Conservation (phyloP, 768 basidiomycete genomes). For the Amylocystis lapponica region DNA sequence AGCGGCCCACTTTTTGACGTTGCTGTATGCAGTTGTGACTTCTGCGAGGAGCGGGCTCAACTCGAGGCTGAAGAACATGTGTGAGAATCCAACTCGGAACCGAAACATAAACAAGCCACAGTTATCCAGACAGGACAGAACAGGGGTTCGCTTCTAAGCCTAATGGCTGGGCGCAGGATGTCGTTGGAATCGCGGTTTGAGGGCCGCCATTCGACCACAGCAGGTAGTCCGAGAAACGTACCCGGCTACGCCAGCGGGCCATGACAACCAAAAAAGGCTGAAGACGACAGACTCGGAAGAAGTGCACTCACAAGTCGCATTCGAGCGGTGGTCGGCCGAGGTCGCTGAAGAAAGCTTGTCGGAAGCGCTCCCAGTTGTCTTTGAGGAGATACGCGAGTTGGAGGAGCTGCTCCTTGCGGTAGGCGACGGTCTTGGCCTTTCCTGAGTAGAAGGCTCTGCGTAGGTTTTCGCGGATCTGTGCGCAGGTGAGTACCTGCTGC, state of each 20-base stretch:
- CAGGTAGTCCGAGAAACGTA: no score
- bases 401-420: slow-evolving; percentile 67
- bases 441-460: slow-evolving; percentile 54
- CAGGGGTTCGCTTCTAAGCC: no score
- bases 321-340: slow-evolving; percentile 60
- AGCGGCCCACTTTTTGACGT: slow-evolving; percentile 72
- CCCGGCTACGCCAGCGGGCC: no score
- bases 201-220: no score
- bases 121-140: not conserved
- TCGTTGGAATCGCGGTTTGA: no score
- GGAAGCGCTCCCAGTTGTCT: slow-evolving; percentile 61
- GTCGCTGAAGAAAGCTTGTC: slow-evolving; percentile 53
- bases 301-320: slow-evolving; percentile 38
- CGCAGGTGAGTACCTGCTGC: not conserved
- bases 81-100: not conserved
- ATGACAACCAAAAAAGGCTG: no score
- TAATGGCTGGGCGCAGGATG: not conserved
- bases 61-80: slow-evolving; percentile 46
- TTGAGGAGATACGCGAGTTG: slow-evolving; percentile 67
- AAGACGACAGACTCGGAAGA: no score
- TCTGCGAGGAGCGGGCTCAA: slow-evolving; percentile 48
- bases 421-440: slow-evolving; percentile 57
- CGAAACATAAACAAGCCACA: not conserved
- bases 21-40: slow-evolving; percentile 46
- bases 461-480: slow-evolving; percentile 52